Percentiles rank a stretch among this genome's conserved stretches.
phyloP scores from a whole-genome alignment of 2,329 filamentous ascomycete genomes.

The Fusarium luffae region DNA sequence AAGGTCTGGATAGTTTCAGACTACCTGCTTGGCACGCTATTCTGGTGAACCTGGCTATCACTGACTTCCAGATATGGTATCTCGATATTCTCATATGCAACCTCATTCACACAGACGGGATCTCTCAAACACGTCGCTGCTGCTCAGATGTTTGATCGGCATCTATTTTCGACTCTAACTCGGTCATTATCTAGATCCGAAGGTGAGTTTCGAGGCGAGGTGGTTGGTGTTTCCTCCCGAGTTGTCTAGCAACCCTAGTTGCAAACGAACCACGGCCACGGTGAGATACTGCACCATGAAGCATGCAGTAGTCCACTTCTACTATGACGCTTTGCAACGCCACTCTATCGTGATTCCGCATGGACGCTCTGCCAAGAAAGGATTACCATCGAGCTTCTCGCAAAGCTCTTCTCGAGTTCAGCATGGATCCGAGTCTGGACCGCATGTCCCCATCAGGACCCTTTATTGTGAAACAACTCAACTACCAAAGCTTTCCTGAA shows the following conservation, averaged over 20 bases:
- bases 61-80: constrained; percentile 17
- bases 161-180: constrained; percentile 9
- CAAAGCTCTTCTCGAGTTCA: constrained; percentile 15
- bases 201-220: constrained; percentile 1
- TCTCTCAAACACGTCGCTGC: constrained; percentile 26
- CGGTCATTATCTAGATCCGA: constrained; percentile 24
- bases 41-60: constrained; percentile 9
- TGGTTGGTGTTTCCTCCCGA: background rate
- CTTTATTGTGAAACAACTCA: constrained; percentile 42
- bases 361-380: constrained; percentile 5
- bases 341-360: constrained; percentile 23
- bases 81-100: constrained; percentile 19
- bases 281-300: background rate
- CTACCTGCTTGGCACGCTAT: constrained; percentile 32
- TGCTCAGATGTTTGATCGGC: constrained; percentile 35
- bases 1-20: constrained; percentile 32
- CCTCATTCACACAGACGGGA: constrained; percentile 26
- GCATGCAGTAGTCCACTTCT: constrained; percentile 8
- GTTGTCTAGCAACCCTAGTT: background rate
- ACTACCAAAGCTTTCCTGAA: constrained; percentile 31
- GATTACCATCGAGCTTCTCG: constrained; percentile 10
- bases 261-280: background rate
- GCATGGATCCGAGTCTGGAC: constrained; percentile 33
- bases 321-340: constrained; percentile 11
- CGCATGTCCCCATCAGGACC: constrained; percentile 33